phyloP scores from a whole-genome alignment of 2,329 filamentous ascomycete species.

The Cladosporium sp. region DNA sequence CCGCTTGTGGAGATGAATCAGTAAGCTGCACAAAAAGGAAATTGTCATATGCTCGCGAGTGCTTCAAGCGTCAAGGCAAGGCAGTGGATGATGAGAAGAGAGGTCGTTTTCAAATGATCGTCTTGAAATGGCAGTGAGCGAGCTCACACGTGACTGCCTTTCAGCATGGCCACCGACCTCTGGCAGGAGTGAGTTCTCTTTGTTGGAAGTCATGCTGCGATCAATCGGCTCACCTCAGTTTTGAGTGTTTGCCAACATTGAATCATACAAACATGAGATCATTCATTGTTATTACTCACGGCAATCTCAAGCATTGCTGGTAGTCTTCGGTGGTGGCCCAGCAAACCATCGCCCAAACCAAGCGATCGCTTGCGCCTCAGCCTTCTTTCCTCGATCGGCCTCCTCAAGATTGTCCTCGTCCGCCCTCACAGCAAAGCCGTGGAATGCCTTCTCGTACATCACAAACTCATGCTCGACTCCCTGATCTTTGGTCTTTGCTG shows the following conservation, averaged over 20 bases:
- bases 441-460: slow-evolving; percentile 39
- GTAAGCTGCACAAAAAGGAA: background rate
- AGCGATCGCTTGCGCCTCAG: slow-evolving; percentile 40
- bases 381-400: slow-evolving; percentile 37
- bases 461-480: slow-evolving; percentile 41
- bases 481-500: slow-evolving; percentile 33
- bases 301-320: background rate
- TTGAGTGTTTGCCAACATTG: background rate
- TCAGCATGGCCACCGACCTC: background rate
- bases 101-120: background rate
- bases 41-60: background rate
- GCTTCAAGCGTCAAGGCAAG: background rate
- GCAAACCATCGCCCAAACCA: slow-evolving; percentile 42
- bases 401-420: slow-evolving; percentile 37
- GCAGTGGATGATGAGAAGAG: background rate
- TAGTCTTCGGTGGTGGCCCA: background rate
- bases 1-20: background rate
- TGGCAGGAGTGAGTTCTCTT: background rate
- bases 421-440: slow-evolving; percentile 41
- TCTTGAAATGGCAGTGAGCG: background rate
- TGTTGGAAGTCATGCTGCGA: background rate
- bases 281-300: background rate
- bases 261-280: background rate
- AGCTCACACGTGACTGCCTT: background rate
- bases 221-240: background rate